These are phyloP conservation scores for Neurospora tetrasperma DNA, from an alignment of 495 filamentous ascomycete genomes.

Conservation along the genomic window DNA sequence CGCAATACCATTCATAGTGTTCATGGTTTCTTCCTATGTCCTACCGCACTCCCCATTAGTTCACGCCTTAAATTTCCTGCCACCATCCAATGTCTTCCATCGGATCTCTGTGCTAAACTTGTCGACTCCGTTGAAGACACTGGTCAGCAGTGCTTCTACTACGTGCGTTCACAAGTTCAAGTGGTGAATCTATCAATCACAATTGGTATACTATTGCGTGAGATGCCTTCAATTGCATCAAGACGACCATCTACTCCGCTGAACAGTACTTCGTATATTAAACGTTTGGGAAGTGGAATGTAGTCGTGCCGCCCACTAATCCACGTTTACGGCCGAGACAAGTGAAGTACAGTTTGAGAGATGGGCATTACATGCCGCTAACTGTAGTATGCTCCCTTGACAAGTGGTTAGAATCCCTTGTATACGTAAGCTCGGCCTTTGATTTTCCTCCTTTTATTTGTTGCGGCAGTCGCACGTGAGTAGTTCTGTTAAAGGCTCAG, in stretches of 20 bases:
- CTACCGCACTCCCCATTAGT: neutral
- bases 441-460: neutral
- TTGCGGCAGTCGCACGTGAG: neutral
- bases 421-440: neutral
- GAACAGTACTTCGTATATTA: neutral
- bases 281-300: neutral
- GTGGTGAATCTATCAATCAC: neutral
- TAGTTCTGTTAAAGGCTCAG: neutral
- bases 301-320: neutral
- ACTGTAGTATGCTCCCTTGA: neutral
- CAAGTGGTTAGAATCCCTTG: neutral
- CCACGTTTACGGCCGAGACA: neutral
- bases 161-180: neutral
- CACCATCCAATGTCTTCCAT: neutral
- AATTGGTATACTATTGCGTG: neutral
- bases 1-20: neutral
- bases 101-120: neutral
- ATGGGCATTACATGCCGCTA: neutral
- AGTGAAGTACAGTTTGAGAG: neutral
- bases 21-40: neutral
- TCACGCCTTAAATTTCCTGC: neutral
- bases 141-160: neutral
- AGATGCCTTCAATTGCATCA: neutral
- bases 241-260: neutral
- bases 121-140: neutral